Conservation (phyloP, 1,284 basidiomycete species). For the Sutorius eximius region DNA sequence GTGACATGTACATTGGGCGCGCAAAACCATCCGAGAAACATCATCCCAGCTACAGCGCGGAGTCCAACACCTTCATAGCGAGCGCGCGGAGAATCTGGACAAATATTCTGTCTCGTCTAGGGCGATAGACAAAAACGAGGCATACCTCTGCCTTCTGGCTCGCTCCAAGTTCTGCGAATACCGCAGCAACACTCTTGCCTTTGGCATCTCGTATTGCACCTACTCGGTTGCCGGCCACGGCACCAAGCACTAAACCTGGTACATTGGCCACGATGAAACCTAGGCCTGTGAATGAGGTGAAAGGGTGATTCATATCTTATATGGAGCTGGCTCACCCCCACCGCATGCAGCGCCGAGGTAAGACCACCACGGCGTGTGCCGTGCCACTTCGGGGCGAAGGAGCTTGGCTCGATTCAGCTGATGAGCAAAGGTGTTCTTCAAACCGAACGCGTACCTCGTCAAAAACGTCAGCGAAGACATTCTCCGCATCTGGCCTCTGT, state of each 20-base stretch:
- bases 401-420: conserved; percentile 44
- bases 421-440: not conserved
- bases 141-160: conserved; percentile 84
- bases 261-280: conserved; percentile 90
- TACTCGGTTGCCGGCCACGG: conserved; percentile 80
- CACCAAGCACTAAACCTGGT: conserved; percentile 78
- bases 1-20: conserved; percentile 6
- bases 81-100: conserved; percentile 81
- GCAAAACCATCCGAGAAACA: not conserved
- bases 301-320: conserved; percentile 2
- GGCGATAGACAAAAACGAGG: not conserved
- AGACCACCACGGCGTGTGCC: conserved; percentile 70
- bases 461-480: conserved; percentile 86
- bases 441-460: conserved; percentile 63
- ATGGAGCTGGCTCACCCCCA: conserved; percentile 25
- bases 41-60: conserved; percentile 41
- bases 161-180: conserved; percentile 81
- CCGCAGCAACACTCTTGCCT: conserved; percentile 86
- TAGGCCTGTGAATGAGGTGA: conserved; percentile 47
- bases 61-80: conserved; percentile 87
- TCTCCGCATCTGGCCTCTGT: conserved; percentile 72
- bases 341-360: conserved; percentile 73
- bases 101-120: conserved; percentile 14
- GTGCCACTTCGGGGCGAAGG: conserved; percentile 75
- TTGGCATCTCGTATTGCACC: conserved; percentile 91